Base-by-base conservation (phyloP, 371 early-diverging fungal genomes). In the Mortierella sp. region DNA sequence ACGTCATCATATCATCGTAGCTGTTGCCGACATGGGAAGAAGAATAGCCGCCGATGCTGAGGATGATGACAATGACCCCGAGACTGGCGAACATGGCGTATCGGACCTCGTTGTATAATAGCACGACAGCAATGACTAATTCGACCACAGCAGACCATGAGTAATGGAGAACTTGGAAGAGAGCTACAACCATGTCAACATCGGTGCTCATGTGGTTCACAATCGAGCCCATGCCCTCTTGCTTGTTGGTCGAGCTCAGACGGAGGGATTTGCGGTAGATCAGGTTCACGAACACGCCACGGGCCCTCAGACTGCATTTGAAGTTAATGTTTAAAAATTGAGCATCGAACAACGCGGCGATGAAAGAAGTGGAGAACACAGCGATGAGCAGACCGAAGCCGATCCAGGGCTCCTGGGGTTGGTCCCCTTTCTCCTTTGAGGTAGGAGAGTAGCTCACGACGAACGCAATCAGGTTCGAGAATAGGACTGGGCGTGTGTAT, bases 181-280 rank as follows among this genome's bases (percentile, higher is more conserved):
- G 70, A 34, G 87, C 88, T 56, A 86, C 83, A 37, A 92, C 60
- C 55, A 86, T 73, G 61, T 90, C 87, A 15, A 94, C 90, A 80
- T 97, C 96, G 2, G 94, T 93, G 58, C 90, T 88, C 95, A 95
- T 94, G 44, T 86, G 87, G 59, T 95, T 96, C 27, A 93, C 92
- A 57, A 95, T 94, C 58, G 89, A 31, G 23, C 70, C 78, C 55
- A 62, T 94, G 19, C 87, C 91, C 49, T 83, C 82, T 72, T 94
- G 94, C 9, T 94, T 86, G 64, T 92, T 87, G 17, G 85, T 83
- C 63, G 89, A 90, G 50, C 94, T 93, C 23, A 97, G 83, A 3
- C 84, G 79, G 64, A 95, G 68, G 0, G 92, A 83, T 79, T 97
- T 97, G 72, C 87, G 88, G 73, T 95, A 97, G 46, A 97, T 88